These are phyloP conservation scores for Kockiozyma suomiensis DNA, from an alignment of 805 yeast genomes.

Conservation along the genomic window DNA sequence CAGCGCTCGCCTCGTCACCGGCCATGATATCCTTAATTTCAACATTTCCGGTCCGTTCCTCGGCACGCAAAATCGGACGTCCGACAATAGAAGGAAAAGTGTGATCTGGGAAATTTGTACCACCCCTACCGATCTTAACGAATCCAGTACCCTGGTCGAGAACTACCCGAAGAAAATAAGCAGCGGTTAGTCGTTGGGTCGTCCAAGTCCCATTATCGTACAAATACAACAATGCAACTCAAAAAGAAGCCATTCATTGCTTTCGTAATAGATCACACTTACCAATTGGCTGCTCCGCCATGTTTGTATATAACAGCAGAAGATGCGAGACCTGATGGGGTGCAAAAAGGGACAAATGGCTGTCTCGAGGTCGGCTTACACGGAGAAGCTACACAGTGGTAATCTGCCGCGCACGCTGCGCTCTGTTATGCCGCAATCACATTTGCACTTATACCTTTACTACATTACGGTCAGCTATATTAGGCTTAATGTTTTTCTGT, in stretches of 20 bases:
- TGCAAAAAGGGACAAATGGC: not conserved
- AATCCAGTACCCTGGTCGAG: constrained; percentile 99
- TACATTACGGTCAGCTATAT: not conserved
- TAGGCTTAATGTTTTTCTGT: too few species aligned
- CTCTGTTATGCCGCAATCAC: not conserved
- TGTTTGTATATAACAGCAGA: not conserved
- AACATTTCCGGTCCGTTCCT: constrained; percentile 75
- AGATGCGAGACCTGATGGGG: not conserved
- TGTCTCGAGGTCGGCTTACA: constrained; percentile 2
- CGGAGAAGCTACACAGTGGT: constrained; percentile 6
- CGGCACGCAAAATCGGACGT: constrained; percentile 94
- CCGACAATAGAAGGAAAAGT: constrained; percentile 98
- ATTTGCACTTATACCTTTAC: not conserved
- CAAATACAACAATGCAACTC: not conserved
- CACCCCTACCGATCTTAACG: constrained; percentile 73
- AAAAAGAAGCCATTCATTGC: not conserved
- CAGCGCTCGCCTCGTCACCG: constrained; percentile 92
- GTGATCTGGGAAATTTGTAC: constrained; percentile 94
- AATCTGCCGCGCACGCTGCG: not conserved
- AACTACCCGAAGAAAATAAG: constrained; percentile 49
- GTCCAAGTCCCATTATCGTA: not conserved
- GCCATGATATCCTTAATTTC: constrained; percentile 97
- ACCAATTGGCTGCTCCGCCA: constrained; percentile 44
- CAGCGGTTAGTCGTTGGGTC: not conserved
- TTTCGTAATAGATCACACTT: constrained; percentile 18